These are phyloP conservation scores for Sarocladium brachiariae DNA, from an alignment of 2,329 filamentous ascomycete species.

Conservation along the genomic window DNA sequence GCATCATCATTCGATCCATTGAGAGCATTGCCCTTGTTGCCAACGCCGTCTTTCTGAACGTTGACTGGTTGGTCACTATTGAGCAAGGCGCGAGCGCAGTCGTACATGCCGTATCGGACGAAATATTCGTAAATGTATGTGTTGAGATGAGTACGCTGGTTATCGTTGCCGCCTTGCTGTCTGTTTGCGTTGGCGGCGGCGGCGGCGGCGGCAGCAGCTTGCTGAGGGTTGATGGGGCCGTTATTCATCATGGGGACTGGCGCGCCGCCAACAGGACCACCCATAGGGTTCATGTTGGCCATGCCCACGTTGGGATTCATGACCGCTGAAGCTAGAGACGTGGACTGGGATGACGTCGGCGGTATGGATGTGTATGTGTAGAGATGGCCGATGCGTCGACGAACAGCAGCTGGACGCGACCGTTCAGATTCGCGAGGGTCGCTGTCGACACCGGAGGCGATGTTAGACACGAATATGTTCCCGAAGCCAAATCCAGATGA, in stretches of 20 bases:
- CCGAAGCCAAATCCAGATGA: background rate
- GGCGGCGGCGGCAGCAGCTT: conserved; percentile 20
- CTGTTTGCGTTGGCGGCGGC: conserved; percentile 19
- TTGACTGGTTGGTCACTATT: conserved; percentile 61
- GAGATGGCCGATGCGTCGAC: background rate
- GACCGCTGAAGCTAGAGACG: conserved; percentile 18
- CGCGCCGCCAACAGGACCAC: conserved; percentile 52
- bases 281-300: conserved; percentile 64
- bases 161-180: conserved; percentile 37
- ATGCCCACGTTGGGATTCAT: conserved; percentile 60
- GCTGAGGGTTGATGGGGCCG: conserved; percentile 32
- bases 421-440: background rate
- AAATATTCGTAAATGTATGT: conserved; percentile 93
- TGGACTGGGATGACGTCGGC: background rate
- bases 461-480: background rate
- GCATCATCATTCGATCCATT: conserved; percentile 67
- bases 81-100: conserved; percentile 71
- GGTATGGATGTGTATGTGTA: background rate
- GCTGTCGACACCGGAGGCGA: background rate
- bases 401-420: background rate
- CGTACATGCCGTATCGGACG: conserved; percentile 74
- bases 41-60: conserved; percentile 62
- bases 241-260: conserved; percentile 64
- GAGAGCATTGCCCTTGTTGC: conserved; percentile 56
- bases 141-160: conserved; percentile 57